Evolutionary conservation across 345 rosid species (phyloP), one percentile per base, ranked within the genome.

Genomic region (Erodium maritimum): DNA sequence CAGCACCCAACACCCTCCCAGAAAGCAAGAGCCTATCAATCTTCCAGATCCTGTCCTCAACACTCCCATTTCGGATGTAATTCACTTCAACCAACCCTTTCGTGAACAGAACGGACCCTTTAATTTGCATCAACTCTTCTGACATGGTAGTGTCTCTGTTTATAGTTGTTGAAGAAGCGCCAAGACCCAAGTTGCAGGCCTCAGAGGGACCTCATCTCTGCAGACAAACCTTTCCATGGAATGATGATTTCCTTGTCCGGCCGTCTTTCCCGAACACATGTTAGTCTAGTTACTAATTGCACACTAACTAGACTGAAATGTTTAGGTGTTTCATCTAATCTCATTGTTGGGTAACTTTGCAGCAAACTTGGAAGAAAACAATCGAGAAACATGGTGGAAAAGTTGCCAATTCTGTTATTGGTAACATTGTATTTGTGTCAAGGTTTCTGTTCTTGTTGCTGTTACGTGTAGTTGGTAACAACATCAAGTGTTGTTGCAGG

Each of bases 201-300:
- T 63, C 54, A 23, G 17, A 61, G 66, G 34, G 82, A 82, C 54
- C 63, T 62, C 12, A 71, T 57, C 33, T 68, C 70, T 21, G 69
- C 72, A 9, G 79, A 67, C 34, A 87, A 83, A 54, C 88, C 90
- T 29, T 79, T 90, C 22, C 37, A 70, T 14, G 95, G 89, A 60
- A 72, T 82, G 83, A 60, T 77, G 75, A 73, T 89, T n/a, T 74
- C 88, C 10, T 74, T 90, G 2, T 76, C 75, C 55, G 91, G 90
- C 55, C 86, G 85, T 55, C 85, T 84, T 59, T 75, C 85, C 2
- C 73, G 77, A 33, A 86, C 87, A 48, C 95, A 84, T 70, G 91
- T 86, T 66, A 34, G 73, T 54, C 8, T 19, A 3, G 5, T 6
- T 63, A 10, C 19, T 51, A 22, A 17, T 9, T 25, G 4, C 5